Conservation (phyloP, 805 yeast genomes). For the Helenozyma baotianmanensis region DNA sequence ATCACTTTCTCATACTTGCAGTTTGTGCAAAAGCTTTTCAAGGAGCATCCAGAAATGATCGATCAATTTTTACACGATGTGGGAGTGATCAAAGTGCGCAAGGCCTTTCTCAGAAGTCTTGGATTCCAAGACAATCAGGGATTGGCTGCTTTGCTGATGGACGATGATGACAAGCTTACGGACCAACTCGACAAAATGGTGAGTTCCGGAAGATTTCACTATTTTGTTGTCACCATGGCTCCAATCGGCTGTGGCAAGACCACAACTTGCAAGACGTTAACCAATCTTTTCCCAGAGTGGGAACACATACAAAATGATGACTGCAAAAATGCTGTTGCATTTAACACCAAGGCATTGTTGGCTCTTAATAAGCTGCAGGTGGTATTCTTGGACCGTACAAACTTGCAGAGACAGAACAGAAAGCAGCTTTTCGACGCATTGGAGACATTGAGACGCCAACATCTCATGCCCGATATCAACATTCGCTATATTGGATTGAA, state of each 20-base stretch:
- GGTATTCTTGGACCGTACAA: constrained; percentile 78
- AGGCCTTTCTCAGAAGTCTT: constrained; percentile 50
- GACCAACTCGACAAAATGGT: constrained; percentile 10
- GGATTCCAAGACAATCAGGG: constrained; percentile 49
- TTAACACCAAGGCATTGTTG: constrained; percentile 46
- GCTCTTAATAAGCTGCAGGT: constrained; percentile 34
- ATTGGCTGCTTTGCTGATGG: constrained; percentile 50
- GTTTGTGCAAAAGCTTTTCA: constrained; percentile 57
- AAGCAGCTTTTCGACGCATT: constrained; percentile 40
- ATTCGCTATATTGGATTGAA: constrained; percentile 65
- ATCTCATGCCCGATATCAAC: constrained; percentile 34
- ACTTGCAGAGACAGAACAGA: constrained; percentile 69
- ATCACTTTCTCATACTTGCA: constrained; percentile 65
- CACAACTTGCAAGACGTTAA: constrained; percentile 63
- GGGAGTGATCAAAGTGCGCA: constrained; percentile 73
- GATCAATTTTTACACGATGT: constrained; percentile 49
- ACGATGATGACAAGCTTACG: constrained; percentile 26
- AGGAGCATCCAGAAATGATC: constrained; percentile 41
- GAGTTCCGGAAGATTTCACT: constrained; percentile 27
- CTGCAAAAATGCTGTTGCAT: constrained; percentile 43
- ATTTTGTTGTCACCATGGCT: constrained; percentile 75
- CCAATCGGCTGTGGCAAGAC: constrained; percentile 96
- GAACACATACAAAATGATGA: constrained; percentile 81
- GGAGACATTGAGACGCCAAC: constrained; percentile 28
- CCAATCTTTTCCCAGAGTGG: constrained; percentile 56